These are phyloP conservation scores for Ophiobolus disseminans DNA, from an alignment of 2,329 filamentous ascomycete species.

Conservation along the genomic window DNA sequence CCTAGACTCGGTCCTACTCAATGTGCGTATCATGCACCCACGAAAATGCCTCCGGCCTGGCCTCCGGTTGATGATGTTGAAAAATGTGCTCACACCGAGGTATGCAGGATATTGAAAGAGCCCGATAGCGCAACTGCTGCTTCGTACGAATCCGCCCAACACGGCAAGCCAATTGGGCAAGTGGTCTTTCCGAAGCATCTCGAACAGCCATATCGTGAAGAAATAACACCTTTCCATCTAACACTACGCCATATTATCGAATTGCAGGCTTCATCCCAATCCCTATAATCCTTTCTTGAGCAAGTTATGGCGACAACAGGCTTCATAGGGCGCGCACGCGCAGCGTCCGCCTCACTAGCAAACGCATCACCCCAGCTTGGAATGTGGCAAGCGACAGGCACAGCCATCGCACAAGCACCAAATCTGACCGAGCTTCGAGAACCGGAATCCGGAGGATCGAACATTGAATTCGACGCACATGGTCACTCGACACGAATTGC, in stretches of 20 bases:
- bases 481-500: constrained; percentile 21
- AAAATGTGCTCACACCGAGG: no score
- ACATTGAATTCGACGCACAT: constrained; percentile 28
- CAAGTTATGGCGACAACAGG: constrained; percentile 6
- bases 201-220: no score
- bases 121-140: no score
- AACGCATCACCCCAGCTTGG: constrained; percentile 47
- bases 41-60: no score
- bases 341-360: constrained; percentile 40
- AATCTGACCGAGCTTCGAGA: constrained; percentile 49
- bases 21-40: no score
- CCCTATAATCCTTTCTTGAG: background rate
- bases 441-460: constrained; percentile 19
- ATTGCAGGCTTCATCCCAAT: background rate
- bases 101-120: no score
- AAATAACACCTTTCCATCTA: no score
- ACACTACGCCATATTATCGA: no score
- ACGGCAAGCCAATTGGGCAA: no score
- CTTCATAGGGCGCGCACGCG: constrained; percentile 26
- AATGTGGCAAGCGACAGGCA: constrained; percentile 53
- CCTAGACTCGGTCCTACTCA: no score
- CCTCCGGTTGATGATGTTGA: no score
- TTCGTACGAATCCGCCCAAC: background rate
- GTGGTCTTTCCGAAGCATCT: no score
- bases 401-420: constrained; percentile 49